Conservation (phyloP, 495 filamentous ascomycete genomes). For the Zalerion maritima region DNA sequence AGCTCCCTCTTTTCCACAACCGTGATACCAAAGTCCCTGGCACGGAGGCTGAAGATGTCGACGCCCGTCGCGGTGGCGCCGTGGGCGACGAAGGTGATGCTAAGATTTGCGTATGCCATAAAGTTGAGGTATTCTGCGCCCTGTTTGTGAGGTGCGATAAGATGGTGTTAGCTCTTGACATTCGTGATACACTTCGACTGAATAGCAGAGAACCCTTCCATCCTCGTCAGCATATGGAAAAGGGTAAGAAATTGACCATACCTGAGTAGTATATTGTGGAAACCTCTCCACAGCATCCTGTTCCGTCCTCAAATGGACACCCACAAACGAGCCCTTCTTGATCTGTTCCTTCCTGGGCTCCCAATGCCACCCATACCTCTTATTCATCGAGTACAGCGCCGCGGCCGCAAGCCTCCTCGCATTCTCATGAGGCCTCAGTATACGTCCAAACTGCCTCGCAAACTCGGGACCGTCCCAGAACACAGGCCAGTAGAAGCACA, state of each 20-base stretch:
- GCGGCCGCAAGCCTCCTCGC: slow-evolving; percentile 13
- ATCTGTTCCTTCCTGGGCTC: slow-evolving; percentile 7
- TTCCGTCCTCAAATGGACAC: slow-evolving; percentile 27
- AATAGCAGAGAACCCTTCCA: too few relatives aligned
- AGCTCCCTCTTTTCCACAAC: slow-evolving; percentile 16
- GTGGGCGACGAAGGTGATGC: slow-evolving; percentile 18
- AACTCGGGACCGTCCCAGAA: slow-evolving; percentile 11
- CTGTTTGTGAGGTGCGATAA: too few relatives aligned
- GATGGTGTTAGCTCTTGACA: too few relatives aligned
- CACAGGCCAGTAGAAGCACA: slow-evolving; percentile 27
- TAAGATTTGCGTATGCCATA: slow-evolving; percentile 5
- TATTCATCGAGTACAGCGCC: slow-evolving; percentile 18
- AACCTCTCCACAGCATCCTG: slow-evolving; percentile 16
- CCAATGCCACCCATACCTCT: slow-evolving; percentile 5
- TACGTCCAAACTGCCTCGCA: slow-evolving; percentile 16
- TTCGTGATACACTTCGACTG: too few relatives aligned
- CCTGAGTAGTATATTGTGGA: slow-evolving; percentile 9
- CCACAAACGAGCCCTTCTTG: slow-evolving; percentile 12
- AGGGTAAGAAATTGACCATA: too few relatives aligned
- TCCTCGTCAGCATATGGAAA: too few relatives aligned
- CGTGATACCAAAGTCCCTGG: slow-evolving; percentile 12
- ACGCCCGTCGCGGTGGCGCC: slow-evolving; percentile 11
- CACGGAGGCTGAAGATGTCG: slow-evolving; percentile 6
- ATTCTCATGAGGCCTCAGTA: slow-evolving; percentile 14
- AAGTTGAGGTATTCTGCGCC: slow-evolving; percentile 10